Conservation (phyloP, 2,329 filamentous ascomycete species). For the Coniochaeta hoffmannii region DNA sequence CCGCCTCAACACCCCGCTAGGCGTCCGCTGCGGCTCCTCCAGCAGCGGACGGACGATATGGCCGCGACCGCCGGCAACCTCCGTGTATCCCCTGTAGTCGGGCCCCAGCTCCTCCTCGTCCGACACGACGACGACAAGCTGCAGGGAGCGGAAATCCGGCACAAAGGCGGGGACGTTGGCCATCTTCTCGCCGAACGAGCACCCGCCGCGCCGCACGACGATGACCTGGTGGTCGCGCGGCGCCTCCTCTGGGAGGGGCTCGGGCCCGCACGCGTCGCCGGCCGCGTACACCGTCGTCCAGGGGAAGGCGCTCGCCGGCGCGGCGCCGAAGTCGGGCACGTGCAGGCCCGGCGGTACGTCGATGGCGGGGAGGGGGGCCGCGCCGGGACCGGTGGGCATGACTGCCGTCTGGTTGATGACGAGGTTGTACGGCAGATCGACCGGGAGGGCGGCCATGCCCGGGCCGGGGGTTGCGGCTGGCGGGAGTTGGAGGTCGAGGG, state of each 20-base stretch:
- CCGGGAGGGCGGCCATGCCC: background rate
- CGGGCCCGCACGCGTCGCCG: conserved; percentile 56
- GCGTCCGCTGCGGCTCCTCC: conserved; percentile 65
- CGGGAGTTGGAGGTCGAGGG: conserved; percentile 26
- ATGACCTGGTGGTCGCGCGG: conserved; percentile 64
- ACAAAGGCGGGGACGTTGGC: conserved; percentile 74
- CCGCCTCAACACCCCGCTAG: conserved; percentile 59
- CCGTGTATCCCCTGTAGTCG: conserved; percentile 18
- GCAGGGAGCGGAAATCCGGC: conserved; percentile 53
- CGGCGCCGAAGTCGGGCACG: conserved; percentile 25
- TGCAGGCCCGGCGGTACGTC: conserved; percentile 28
- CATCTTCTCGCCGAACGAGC: conserved; percentile 78
- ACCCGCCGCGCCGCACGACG: conserved; percentile 73
- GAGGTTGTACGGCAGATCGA: conserved; percentile 18
- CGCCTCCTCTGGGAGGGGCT: conserved; percentile 39
- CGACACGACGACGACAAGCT: conserved; percentile 74
- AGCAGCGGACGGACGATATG: conserved; percentile 56
- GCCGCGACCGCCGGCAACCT: conserved; percentile 14
- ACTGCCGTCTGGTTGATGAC: conserved; percentile 28
- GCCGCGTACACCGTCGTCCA: conserved; percentile 69
- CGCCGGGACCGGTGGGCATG: conserved; percentile 30
- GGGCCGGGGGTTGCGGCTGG: conserved; percentile 10
- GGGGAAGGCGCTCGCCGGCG: conserved; percentile 38
- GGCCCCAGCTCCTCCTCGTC: conserved; percentile 35
- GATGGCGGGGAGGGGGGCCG: conserved; percentile 40